Percentiles rank a stretch among this genome's conserved stretches.
phyloP scores from a whole-genome alignment of 306 rosid species.

The Bauhinia variegata region DNA sequence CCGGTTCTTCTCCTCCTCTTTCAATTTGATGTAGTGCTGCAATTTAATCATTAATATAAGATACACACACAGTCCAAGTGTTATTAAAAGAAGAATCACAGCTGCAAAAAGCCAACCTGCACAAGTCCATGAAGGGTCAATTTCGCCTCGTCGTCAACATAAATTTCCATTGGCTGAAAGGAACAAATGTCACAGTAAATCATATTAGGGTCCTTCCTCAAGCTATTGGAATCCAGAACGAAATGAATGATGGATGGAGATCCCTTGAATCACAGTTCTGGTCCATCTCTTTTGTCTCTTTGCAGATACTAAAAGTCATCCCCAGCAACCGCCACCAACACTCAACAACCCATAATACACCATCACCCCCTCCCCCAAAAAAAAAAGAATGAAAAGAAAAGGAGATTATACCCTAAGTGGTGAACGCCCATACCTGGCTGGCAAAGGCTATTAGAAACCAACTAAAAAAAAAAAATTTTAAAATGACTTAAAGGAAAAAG shows the following conservation, averaged over 20 bases:
- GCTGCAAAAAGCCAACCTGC: slow-evolving; percentile 47
- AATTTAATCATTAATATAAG: slow-evolving; percentile 38
- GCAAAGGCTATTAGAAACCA: slow-evolving; percentile 28
- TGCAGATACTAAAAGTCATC: slow-evolving; percentile 52
- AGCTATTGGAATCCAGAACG: slow-evolving; percentile 88
- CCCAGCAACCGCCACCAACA: slow-evolving; percentile 56
- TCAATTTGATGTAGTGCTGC: slow-evolving; percentile 84
- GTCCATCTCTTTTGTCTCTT: slow-evolving; percentile 74
- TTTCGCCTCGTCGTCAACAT: slow-evolving; percentile 82
- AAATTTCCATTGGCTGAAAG: slow-evolving; percentile 92
- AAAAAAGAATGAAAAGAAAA: slow-evolving; percentile 8
- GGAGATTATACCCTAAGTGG: slow-evolving; percentile 23
- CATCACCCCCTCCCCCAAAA: slow-evolving; percentile 29
- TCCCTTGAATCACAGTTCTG: slow-evolving; percentile 71
- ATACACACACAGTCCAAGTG: not conserved
- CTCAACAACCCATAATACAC: slow-evolving; percentile 36
- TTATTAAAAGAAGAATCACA: slow-evolving; percentile 7
- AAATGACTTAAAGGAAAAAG: slow-evolving; percentile 27
- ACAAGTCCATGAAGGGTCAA: slow-evolving; percentile 81
- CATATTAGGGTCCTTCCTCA: slow-evolving; percentile 88
- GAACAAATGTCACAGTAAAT: slow-evolving; percentile 78
- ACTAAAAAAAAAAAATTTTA: not conserved
- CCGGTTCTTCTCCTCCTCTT: slow-evolving; percentile 75
- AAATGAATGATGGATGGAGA: slow-evolving; percentile 82
- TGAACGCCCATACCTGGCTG: slow-evolving; percentile 26